These are phyloP conservation scores for Pleurotus sapidus DNA, from an alignment of 768 basidiomycete genomes.

Conservation along the genomic window DNA sequence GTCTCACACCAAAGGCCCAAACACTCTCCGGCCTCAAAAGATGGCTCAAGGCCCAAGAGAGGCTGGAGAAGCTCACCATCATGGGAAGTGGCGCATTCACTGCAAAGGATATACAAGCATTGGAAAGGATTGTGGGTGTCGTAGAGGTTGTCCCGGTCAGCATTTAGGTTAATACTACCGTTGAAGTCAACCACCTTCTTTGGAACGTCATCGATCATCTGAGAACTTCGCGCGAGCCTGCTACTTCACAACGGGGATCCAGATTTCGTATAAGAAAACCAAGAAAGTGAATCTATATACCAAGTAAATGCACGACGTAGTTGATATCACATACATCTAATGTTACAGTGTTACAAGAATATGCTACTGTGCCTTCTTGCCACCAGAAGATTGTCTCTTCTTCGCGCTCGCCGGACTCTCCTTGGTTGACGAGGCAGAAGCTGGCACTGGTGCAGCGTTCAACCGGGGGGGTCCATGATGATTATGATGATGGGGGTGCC, in stretches of 20 bases:
- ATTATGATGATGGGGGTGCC: conserved; percentile 14
- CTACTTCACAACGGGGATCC: background rate
- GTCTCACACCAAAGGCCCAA: no score
- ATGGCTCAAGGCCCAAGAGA: no score
- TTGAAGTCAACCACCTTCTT: no score
- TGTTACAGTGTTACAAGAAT: background rate
- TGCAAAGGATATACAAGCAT: no score
- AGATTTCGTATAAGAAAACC: background rate
- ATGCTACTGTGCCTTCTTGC: background rate
- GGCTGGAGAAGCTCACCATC: no score
- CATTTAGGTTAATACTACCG: no score
- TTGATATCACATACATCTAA: background rate
- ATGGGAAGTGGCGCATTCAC: no score
- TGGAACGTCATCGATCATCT: no score
- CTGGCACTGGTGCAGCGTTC: conserved; percentile 27
- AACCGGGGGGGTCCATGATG: conserved; percentile 22
- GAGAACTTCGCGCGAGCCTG: no score
- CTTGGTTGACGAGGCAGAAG: background rate
- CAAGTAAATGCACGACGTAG: background rate
- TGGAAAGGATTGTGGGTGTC: no score
- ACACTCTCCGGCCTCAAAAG: no score
- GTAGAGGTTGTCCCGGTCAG: no score
- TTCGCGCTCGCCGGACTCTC: conserved; percentile 14
- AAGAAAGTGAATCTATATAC: background rate
- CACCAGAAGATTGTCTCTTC: conserved; percentile 1